phyloP scores from a whole-genome alignment of 2,329 filamentous ascomycete species.

The Cyanodermella asteris region DNA sequence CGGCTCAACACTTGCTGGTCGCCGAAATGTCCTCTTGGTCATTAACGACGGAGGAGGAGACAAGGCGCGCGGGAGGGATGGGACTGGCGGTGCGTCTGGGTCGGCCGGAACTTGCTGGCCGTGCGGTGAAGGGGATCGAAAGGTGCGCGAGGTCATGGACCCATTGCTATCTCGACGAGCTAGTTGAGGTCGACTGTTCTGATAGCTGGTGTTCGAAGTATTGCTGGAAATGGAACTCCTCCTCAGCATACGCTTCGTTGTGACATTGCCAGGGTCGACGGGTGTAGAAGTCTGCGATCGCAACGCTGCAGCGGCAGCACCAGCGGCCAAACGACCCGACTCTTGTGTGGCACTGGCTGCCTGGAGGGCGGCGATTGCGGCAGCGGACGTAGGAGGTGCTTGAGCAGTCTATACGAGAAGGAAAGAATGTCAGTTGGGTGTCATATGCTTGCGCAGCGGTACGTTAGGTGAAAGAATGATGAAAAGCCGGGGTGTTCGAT shows the following conservation, averaged over 20 bases:
- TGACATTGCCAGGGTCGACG: constrained; percentile 57
- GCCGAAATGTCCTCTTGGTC: constrained; percentile 15
- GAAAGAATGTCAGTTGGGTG: no score
- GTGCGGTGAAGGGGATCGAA: constrained; percentile 50
- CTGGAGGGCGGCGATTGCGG: constrained; percentile 58
- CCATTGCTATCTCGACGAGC: constrained; percentile 46
- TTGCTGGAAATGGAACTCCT: constrained; percentile 50
- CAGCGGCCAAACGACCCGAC: constrained; percentile 51
- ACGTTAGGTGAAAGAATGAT: no score
- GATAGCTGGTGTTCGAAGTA: constrained; percentile 40
- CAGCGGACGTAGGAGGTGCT: constrained; percentile 44
- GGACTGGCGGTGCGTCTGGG: constrained; percentile 48
- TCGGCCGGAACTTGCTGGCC: constrained; percentile 22
- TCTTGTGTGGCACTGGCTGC: constrained; percentile 52
- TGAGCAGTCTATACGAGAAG: constrained; percentile 43
- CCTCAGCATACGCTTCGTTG: constrained; percentile 72
- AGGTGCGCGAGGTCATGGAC: constrained; percentile 78
- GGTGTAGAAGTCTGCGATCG: constrained; percentile 57
- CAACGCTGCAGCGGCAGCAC: constrained; percentile 70
- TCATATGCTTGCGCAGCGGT: no score
- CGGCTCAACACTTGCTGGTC: constrained; percentile 30
- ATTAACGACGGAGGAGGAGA: constrained; percentile 11
- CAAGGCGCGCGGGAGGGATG: constrained; percentile 40
- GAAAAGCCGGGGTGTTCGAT: no score
- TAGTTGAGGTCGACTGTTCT: constrained; percentile 25